Evolutionary conservation across 306 rosid species (phyloP), one percentile per base, ranked within the genome.

Genomic region (Argentina anserina): DNA sequence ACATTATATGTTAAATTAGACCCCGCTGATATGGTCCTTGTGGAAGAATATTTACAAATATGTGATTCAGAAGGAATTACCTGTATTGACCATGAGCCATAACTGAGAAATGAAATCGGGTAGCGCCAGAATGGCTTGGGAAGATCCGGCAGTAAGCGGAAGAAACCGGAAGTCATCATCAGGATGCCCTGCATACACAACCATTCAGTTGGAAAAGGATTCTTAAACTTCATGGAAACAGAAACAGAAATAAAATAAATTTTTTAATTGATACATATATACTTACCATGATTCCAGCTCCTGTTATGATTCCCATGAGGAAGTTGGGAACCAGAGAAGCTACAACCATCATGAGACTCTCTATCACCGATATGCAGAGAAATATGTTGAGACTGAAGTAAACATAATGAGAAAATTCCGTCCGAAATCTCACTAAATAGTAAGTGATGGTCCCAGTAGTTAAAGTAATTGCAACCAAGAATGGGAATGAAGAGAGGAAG

Each of bases 331-430:
- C 99, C 65, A 94, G 81, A 55, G 99, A 87, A 58, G 99, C 99
- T 18, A 94, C 90, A 77, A 94, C 97, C 99, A 94, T 94, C 99
- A 94, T 91, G 83, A 94, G 94, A 81, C 99, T 89, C 82, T 94
- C 99, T 53, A 94, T 85, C 8, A 91, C 97, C 3, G 97, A 82
- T 70, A 94, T 91, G 86, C 87, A 81, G 72, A 82, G 49, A 64
- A 78, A 90, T 69, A 94, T 85, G 63, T 91, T 88, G 71, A 94
- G 86, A 70, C 88, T 74, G 86, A 89, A 94, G 83, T 71, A 94
- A 66, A 78, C 70, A 39, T 39, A 91, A 79, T 87, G 95, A 39
- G 83, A 69, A 45, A 94, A 83, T 14, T 83, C 95, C 8, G 88
- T 82, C 72, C 95, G 74, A 78, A 89, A 94, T 71, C 88, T 89